phyloP scores from a whole-genome alignment of 495 filamentous ascomycete species.

The Acidomyces sp. region DNA sequence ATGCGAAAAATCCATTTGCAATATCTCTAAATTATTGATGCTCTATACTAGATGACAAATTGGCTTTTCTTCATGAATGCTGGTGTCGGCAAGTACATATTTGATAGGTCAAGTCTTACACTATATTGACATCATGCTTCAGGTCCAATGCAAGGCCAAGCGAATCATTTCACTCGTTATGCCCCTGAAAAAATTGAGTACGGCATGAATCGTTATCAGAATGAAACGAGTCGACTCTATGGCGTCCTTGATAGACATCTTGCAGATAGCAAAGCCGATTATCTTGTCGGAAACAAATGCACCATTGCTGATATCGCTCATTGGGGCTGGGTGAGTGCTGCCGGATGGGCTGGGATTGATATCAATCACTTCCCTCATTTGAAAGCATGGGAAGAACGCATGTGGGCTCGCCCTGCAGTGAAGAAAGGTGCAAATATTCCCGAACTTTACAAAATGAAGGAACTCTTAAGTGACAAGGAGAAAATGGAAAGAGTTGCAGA shows the following conservation, averaged over 20 bases:
- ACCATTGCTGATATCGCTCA: slow-evolving; percentile 39
- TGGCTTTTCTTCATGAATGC: slow-evolving; percentile 60
- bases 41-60: slow-evolving; percentile 45
- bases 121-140: too few relatives aligned
- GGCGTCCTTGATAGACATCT: slow-evolving; percentile 65
- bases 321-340: slow-evolving; percentile 10
- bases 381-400: slow-evolving; percentile 51
- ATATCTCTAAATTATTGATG: too few relatives aligned
- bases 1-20: too few relatives aligned
- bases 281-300: slow-evolving; percentile 63
- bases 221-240: slow-evolving; percentile 72
- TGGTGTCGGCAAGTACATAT: too few relatives aligned
- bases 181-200: slow-evolving; percentile 75
- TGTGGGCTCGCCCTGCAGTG: slow-evolving; percentile 52
- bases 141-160: slow-evolving; percentile 88
- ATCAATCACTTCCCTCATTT: slow-evolving; percentile 62
- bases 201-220: slow-evolving; percentile 63
- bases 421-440: slow-evolving; percentile 76
- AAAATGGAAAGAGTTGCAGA: slow-evolving; percentile 46
- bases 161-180: slow-evolving; percentile 72
- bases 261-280: slow-evolving; percentile 35
- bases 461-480: slow-evolving; percentile 55
- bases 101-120: too few relatives aligned
- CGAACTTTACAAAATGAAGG: slow-evolving; percentile 46
- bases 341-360: slow-evolving; percentile 50